Conservation (phyloP, 2,329 filamentous ascomycete genomes). For the Cryphonectria parasitica region DNA sequence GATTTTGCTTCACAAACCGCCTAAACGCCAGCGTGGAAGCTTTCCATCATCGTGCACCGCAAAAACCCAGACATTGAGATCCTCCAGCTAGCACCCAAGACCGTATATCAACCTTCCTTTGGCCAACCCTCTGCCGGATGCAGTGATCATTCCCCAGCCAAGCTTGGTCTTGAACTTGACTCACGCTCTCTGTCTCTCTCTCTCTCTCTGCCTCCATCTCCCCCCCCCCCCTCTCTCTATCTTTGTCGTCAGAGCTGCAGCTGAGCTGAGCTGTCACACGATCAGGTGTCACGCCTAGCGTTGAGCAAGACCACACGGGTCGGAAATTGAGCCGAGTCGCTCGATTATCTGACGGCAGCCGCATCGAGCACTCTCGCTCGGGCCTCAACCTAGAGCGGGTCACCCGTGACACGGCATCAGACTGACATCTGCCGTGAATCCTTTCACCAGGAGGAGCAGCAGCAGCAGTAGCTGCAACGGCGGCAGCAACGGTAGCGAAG, state of each 20-base stretch:
- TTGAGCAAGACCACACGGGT: conserved; percentile 4
- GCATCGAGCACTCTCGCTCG: conserved; percentile 15
- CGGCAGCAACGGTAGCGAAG: conserved; percentile 11
- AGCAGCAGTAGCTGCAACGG: not conserved
- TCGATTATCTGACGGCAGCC: conserved; percentile 19
- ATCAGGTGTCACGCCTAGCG: conserved; percentile 16
- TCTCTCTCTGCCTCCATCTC: no score
- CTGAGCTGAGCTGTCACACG: conserved; percentile 12
- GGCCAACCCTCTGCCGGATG: not conserved
- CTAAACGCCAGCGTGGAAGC: conserved; percentile 17
- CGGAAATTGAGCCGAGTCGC: conserved; percentile 24
- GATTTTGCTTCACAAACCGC: conserved; percentile 15
- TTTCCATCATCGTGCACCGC: not conserved
- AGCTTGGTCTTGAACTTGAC: conserved; percentile 8
- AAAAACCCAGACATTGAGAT: not conserved
- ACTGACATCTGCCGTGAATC: conserved; percentile 28
- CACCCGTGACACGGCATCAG: conserved; percentile 28
- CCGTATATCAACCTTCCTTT: not conserved
- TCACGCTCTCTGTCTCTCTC: not conserved
- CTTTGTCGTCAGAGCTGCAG: not conserved
- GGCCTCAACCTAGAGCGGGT: conserved; percentile 17
- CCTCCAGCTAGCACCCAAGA: not conserved
- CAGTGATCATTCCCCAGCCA: not conserved
- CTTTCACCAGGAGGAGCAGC: conserved; percentile 18
- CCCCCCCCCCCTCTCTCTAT: not conserved